Percentiles rank a stretch among this genome's conserved stretches.
phyloP scores from a whole-genome alignment of 441 rosid species.

The Iberis amara region DNA sequence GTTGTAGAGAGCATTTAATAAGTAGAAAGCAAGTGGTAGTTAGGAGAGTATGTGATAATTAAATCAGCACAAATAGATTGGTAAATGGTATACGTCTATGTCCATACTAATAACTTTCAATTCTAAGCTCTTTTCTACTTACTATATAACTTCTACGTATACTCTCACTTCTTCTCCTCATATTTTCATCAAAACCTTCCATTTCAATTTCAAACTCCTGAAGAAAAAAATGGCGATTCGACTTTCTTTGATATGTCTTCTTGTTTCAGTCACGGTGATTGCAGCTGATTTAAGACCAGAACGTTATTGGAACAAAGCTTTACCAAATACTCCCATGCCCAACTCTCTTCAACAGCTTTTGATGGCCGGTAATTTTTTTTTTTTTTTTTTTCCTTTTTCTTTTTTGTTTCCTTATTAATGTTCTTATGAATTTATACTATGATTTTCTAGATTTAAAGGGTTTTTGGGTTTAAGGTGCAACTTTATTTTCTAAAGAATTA shows the following conservation, averaged over 20 bases:
- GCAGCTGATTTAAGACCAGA: constrained; percentile 53
- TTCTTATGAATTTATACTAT: not conserved
- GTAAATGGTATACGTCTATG: constrained; percentile 26
- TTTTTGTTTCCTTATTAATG: not conserved
- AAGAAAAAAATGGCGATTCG: constrained; percentile 12
- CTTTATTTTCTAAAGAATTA: too few species aligned
- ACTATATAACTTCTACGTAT: constrained; percentile 26
- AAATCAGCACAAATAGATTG: constrained; percentile 26
- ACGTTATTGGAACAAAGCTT: constrained; percentile 57
- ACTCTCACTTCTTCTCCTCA: constrained; percentile 24
- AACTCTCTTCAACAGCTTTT: constrained; percentile 55
- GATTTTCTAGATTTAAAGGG: not conserved
- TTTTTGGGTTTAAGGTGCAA: too few species aligned
- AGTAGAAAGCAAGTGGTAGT: constrained; percentile 28
- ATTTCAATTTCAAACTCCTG: not conserved
- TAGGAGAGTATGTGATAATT: constrained; percentile 28
- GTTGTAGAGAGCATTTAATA: constrained; percentile 25
- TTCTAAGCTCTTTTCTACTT: constrained; percentile 14
- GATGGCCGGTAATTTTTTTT: constrained; percentile 34
- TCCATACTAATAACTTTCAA: constrained; percentile 20
- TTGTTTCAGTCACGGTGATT: constrained; percentile 32
- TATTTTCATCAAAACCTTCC: constrained; percentile 5
- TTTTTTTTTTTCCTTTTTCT: not conserved
- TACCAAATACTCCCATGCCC: constrained; percentile 83
- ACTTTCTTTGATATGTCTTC: constrained; percentile 25